Evolutionary conservation across 129 eudicot species (phyloP).

Genomic region (Centaurea solstitialis): DNA sequence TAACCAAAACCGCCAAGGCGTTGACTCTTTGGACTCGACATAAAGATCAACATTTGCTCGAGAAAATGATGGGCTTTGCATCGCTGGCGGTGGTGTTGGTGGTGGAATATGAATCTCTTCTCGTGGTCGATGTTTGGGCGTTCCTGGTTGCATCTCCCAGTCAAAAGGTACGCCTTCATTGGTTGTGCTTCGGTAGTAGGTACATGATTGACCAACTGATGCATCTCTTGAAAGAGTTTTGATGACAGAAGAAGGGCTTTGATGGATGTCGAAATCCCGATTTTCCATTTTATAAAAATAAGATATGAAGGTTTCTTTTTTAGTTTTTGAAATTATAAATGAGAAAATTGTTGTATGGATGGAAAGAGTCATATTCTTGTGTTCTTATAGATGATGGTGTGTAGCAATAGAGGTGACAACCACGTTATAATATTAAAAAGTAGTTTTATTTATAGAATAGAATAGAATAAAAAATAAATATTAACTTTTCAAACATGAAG

Average conservation of each 20-base stretch:
- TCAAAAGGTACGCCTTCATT: conserved; percentile 74
- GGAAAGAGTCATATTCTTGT: conserved; percentile 11
- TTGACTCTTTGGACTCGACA: conserved; percentile 26
- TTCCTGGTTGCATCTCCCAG: conserved; percentile 92
- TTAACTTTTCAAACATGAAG: conserved; percentile 26
- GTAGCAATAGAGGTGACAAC: conserved; percentile 36
- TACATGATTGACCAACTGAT: conserved; percentile 53
- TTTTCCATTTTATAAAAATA: conserved; percentile 13
- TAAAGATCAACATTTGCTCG: conserved; percentile 36
- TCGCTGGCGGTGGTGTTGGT: conserved; percentile 68
- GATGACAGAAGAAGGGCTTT: conserved; percentile 34
- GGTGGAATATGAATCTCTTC: conserved; percentile 54
- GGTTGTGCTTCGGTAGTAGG: conserved; percentile 41
- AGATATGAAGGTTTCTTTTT: neutral
- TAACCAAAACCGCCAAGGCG: conserved; percentile 35
- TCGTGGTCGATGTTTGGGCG: conserved; percentile 51
- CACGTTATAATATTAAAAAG: conserved; percentile 35
- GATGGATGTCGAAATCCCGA: conserved; percentile 27
- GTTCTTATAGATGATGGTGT: conserved; percentile 31
- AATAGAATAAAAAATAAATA: neutral
- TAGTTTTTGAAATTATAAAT: neutral
- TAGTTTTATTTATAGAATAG: conserved; percentile 7
- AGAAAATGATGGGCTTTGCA: conserved; percentile 53
- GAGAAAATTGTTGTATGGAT: conserved; percentile 1
- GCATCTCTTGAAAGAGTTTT: conserved; percentile 55